Evolutionary conservation across 129 eudicot species (phyloP), one percentile per base, ranked within the genome.

Genomic region (Helianthus tuberosus): DNA sequence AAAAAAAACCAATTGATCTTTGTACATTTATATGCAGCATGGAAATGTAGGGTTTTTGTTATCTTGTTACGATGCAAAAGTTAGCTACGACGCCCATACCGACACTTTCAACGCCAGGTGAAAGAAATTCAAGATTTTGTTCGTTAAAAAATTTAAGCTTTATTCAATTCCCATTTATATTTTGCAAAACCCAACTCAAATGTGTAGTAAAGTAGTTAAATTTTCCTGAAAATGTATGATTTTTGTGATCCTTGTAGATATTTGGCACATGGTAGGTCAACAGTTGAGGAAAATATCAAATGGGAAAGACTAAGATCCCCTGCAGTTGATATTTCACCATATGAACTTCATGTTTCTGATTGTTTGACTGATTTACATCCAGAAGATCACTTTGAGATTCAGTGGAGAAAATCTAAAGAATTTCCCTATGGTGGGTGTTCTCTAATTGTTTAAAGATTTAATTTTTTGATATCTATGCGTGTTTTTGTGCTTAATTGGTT

Each of bases 21-120:
- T 62, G 12, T 61, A 53, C 27, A 73, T 82, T 72, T 57, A 49
- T 69, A 51, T 90, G 89, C 89, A 94, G 99, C 88, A 91, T 83
- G 99, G 99, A 39, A 85, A 88, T 85, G 79, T 89, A 79, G 99
- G 99, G 65, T 94, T 94, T 72, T 77, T 94, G 91, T 79, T 94
- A 60, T 94, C 99, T 25, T 88, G 99, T 77, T 94, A 94, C 80
- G 99, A 94, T 88, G 99, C 97, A 75, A 84, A 83, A 76, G 81
- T 90, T 68, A 68, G 90, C 83, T 94, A 94, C 75, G 87, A 91
- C 72, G 77, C 85, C 15, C 81, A 64, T 38, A 77, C 91, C 20
- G 81, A 94, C 82, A 89, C 87, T 64, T 94, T 91, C 80, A 81
- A 72, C 57, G 99, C 99, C 71, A 88, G 99, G 99, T 94, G 80